phyloP scores from a whole-genome alignment of 108 stramenopile species.

The Ochromonas danica region DNA sequence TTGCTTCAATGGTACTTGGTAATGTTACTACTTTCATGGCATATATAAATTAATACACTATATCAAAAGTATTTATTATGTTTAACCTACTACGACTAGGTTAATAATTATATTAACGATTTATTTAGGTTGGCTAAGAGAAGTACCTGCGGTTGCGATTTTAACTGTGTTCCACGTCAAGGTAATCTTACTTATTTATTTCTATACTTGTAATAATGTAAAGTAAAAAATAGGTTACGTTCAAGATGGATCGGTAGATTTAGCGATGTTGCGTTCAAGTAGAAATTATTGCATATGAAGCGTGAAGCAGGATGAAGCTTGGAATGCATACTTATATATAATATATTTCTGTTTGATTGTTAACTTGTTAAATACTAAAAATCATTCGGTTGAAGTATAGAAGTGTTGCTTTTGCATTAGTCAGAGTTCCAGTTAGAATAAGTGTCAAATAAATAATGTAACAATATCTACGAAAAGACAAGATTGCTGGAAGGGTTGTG shows the following conservation, averaged over 20 bases:
- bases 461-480: constrained; percentile 17
- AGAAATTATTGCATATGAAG: constrained; percentile 17
- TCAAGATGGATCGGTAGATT: constrained; percentile 15
- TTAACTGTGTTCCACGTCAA: constrained; percentile 15
- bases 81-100: constrained; percentile 15
- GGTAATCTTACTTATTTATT: constrained; percentile 17
- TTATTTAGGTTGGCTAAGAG: constrained; percentile 10
- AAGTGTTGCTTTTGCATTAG: constrained; percentile 16
- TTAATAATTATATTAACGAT: constrained; percentile 18
- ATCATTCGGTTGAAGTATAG: constrained; percentile 9
- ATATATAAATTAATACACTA: constrained; percentile 18
- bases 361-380: constrained; percentile 6
- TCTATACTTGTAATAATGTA: constrained; percentile 17
- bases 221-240: constrained; percentile 6
- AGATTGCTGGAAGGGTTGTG: constrained; percentile 14
- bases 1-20: constrained; percentile 15
- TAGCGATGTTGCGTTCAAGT: constrained; percentile 15
- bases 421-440: constrained; percentile 16
- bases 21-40: constrained; percentile 16
- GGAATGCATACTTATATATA: constrained; percentile 17
- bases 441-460: constrained; percentile 17
- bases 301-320: constrained; percentile 14
- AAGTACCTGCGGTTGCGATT: constrained; percentile 14
- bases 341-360: constrained; percentile 17
- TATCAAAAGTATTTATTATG: constrained; percentile 18